Percentiles rank a stretch among this genome's conserved stretches.
These are phyloP conservation scores for Tripterygium wilfordii DNA, from an alignment of 177 flowering plant species.

Conservation along the genomic window DNA sequence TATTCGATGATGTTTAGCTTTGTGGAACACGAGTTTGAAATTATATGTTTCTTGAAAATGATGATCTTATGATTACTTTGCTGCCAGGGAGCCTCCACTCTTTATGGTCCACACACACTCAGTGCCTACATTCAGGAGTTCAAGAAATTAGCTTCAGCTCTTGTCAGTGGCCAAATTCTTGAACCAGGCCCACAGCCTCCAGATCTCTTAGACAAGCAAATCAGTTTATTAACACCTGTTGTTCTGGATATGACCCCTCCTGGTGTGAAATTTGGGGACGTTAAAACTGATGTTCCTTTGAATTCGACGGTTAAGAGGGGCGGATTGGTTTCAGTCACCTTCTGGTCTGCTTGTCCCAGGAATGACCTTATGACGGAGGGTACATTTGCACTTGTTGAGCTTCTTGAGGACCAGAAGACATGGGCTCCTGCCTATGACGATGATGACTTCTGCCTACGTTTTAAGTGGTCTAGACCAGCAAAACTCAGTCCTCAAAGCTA, in stretches of 20 bases:
- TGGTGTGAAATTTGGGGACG: conserved; percentile 79
- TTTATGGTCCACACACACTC: conserved; percentile 93
- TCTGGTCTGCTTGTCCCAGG: conserved; percentile 31
- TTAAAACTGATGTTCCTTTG: conserved; percentile 54
- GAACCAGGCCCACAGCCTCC: conserved; percentile 78
- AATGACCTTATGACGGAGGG: conserved; percentile 34
- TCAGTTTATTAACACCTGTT: conserved; percentile 79
- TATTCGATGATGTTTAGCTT: too few relatives aligned
- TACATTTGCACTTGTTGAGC: conserved; percentile 25
- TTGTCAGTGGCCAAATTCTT: conserved; percentile 38
- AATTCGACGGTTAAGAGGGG: conserved; percentile 58
- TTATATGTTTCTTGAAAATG: too few relatives aligned
- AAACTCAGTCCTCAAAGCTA: conserved; percentile 18
- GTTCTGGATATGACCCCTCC: conserved; percentile 73
- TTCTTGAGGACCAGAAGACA: conserved; percentile 6
- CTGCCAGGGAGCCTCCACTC: conserved; percentile 90
- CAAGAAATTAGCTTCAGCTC: conserved; percentile 71
- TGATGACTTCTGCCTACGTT: conserved; percentile 25
- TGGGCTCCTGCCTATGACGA: conserved; percentile 34
- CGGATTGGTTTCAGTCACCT: conserved; percentile 16
- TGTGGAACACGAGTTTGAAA: too few relatives aligned
- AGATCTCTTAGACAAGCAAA: conserved; percentile 75
- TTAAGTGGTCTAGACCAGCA: conserved; percentile 25
- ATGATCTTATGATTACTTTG: too few relatives aligned
- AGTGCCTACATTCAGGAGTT: conserved; percentile 94